These are phyloP conservation scores for Kondoa subrosea DNA, from an alignment of 768 basidiomycete species.

Conservation along the genomic window DNA sequence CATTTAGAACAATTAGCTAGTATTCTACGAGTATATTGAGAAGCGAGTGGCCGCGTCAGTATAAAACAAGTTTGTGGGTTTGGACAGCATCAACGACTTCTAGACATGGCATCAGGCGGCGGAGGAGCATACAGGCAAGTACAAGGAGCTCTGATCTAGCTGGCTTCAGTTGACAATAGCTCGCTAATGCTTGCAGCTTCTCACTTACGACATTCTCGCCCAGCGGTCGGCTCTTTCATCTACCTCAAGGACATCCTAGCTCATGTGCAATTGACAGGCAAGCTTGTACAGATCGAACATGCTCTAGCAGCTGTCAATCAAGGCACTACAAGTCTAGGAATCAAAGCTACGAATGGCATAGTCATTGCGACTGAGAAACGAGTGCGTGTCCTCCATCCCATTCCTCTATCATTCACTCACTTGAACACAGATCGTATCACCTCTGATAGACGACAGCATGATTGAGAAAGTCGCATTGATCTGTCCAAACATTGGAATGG, in stretches of 20 bases:
- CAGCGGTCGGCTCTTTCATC: conserved; percentile 49
- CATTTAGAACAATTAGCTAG: too few relatives aligned
- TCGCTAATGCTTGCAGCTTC: conserved; percentile 37
- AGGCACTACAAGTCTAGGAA: conserved; percentile 79
- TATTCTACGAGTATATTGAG: too few relatives aligned
- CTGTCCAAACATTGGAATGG: conserved; percentile 97
- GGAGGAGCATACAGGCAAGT: conserved; percentile 59
- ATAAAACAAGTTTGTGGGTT: too few relatives aligned
- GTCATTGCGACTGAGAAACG: conserved; percentile 98
- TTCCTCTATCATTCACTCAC: too few relatives aligned
- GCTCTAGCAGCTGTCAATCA: conserved; percentile 88
- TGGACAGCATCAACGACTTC: background rate
- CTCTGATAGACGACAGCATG: conserved; percentile 93
- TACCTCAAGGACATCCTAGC: background rate
- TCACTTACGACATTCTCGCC: conserved; percentile 99
- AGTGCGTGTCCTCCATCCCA: background rate
- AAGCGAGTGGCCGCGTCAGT: too few relatives aligned
- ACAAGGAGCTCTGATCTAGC: background rate
- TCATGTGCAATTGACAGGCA: conserved; percentile 16
- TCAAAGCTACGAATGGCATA: conserved; percentile 99
- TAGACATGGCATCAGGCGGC: conserved; percentile 17
- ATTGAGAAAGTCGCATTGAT: conserved; percentile 88
- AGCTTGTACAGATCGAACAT: conserved; percentile 98
- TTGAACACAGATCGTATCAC: conserved; percentile 41
- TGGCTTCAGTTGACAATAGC: background rate